Evolutionary conservation across 352 stramenopile species (phyloP).

Genomic region (Pythium phragmiticola): DNA sequence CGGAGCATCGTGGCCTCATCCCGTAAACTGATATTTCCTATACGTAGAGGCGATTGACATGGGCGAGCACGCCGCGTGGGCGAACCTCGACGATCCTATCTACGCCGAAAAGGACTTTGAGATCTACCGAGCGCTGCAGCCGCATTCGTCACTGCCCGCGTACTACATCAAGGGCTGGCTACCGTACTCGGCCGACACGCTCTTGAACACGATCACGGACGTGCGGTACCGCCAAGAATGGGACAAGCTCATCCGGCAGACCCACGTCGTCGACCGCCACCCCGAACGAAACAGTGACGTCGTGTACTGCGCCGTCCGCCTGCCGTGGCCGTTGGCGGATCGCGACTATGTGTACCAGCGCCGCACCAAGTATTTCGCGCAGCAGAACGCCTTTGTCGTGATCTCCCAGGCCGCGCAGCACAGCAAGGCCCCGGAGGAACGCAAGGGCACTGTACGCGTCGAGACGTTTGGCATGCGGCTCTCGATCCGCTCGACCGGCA

Average conservation of each 20-base stretch:
- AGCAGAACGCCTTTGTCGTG: conserved; percentile 62
- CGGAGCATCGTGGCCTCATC: background rate
- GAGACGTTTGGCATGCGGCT: conserved; percentile 61
- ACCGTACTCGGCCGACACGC: conserved; percentile 60
- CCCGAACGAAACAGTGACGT: conserved; percentile 43
- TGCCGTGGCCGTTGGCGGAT: conserved; percentile 68
- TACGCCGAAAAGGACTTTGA: conserved; percentile 76
- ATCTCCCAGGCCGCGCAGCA: conserved; percentile 62
- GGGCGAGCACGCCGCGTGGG: conserved; percentile 62
- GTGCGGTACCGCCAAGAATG: conserved; percentile 53
- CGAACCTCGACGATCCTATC: conserved; percentile 58
- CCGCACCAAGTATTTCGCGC: conserved; percentile 50
- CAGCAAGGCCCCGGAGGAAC: conserved; percentile 35
- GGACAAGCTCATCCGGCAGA: conserved; percentile 50
- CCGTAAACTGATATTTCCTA: background rate
- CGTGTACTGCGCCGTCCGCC: conserved; percentile 54
- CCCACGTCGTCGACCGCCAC: conserved; percentile 47
- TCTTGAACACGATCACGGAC: conserved; percentile 69
- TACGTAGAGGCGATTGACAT: conserved; percentile 59
- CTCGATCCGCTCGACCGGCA: conserved; percentile 56
- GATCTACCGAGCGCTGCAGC: conserved; percentile 54
- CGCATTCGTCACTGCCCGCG: conserved; percentile 54
- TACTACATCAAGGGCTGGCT: conserved; percentile 78
- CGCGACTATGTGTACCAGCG: conserved; percentile 83
- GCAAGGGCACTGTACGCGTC: conserved; percentile 46